phyloP scores from a whole-genome alignment of 2,329 filamentous ascomycete genomes.

The Emmonsiellopsis sp. region DNA sequence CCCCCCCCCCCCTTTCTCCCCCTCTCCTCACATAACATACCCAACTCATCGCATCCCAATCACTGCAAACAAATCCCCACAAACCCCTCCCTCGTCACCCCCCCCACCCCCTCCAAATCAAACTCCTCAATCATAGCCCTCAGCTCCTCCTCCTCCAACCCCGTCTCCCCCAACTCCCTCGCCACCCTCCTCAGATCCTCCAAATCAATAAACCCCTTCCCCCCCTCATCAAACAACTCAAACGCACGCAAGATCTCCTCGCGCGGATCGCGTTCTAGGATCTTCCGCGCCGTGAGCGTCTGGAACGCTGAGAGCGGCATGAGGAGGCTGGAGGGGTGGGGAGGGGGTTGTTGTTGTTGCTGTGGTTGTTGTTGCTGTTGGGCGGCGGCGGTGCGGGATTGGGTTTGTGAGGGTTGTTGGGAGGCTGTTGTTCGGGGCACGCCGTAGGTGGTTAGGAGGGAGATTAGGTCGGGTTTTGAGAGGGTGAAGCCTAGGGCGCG shows the following conservation, averaged over 20 bases:
- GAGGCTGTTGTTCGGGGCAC: slow-evolving; percentile 37
- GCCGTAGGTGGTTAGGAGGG: slow-evolving; percentile 72
- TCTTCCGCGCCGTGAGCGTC: slow-evolving; percentile 67
- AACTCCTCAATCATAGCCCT: slow-evolving; percentile 97
- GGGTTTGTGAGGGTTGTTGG: slow-evolving; percentile 46
- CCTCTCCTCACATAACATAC: too few relatives aligned
- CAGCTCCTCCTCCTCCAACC: slow-evolving; percentile 85
- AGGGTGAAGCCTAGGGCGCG: slow-evolving; percentile 92
- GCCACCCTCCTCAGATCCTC: slow-evolving; percentile 82
- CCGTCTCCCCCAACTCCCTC: slow-evolving; percentile 76
- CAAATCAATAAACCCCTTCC: slow-evolving; percentile 83
- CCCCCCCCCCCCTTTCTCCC: neutral
- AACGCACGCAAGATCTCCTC: slow-evolving; percentile 91
- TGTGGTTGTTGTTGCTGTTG: slow-evolving; percentile 16
- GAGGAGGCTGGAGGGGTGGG: slow-evolving; percentile 57
- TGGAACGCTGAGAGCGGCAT: slow-evolving; percentile 67
- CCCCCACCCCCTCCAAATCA: slow-evolving; percentile 87
- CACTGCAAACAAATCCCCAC: slow-evolving; percentile 55
- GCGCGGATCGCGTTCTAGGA: slow-evolving; percentile 71
- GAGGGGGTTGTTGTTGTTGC: slow-evolving; percentile 37
- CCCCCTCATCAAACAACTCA: slow-evolving; percentile 82
- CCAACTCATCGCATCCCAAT: too few relatives aligned
- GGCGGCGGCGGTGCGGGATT: slow-evolving; percentile 9
- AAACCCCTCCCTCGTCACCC: slow-evolving; percentile 56
- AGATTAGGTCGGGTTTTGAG: slow-evolving; percentile 74